These are phyloP conservation scores for Cryptococcus maquisensis DNA, from an alignment of 1,284 basidiomycete species.

Conservation along the genomic window DNA sequence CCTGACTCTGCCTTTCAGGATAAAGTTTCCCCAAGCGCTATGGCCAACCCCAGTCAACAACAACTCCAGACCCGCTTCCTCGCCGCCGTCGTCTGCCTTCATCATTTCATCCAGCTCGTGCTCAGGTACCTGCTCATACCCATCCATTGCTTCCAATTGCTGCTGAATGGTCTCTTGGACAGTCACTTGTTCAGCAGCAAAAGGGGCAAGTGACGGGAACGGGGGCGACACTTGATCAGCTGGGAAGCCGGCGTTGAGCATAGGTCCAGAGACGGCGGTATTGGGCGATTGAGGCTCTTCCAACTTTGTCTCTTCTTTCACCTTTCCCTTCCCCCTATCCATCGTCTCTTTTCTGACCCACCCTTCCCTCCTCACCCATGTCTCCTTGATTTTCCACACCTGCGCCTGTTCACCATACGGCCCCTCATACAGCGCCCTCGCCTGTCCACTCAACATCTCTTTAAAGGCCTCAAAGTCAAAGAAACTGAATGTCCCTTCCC, in stretches of 20 bases:
- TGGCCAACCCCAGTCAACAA: slow-evolving; percentile 53
- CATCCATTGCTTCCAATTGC: slow-evolving; percentile 41
- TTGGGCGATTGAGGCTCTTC: slow-evolving; percentile 1
- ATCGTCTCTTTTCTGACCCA: slow-evolving; percentile 5
- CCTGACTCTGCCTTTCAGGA: slow-evolving; percentile 51
- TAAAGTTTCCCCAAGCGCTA: slow-evolving; percentile 54
- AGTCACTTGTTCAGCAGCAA: slow-evolving; percentile 37
- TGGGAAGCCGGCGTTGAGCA: slow-evolving; percentile 46
- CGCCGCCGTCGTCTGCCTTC: slow-evolving; percentile 17
- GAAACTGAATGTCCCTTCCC: slow-evolving; percentile 54
- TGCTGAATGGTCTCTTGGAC: slow-evolving; percentile 33
- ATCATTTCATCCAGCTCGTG: slow-evolving; percentile 32
- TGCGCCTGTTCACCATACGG: slow-evolving; percentile 56
- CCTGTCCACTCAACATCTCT: slow-evolving; percentile 48
- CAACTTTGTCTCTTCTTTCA: slow-evolving; percentile 2
- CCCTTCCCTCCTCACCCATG: slow-evolving; percentile 42
- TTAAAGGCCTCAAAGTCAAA: slow-evolving; percentile 56
- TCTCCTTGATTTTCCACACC: slow-evolving; percentile 55
- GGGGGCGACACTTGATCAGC: slow-evolving; percentile 23
- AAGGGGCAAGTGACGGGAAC: slow-evolving; percentile 19
- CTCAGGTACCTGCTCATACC: slow-evolving; percentile 37
- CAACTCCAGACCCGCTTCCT: slow-evolving; percentile 45
- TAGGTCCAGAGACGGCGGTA: slow-evolving; percentile 32
- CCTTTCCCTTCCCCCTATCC: slow-evolving; percentile 4
- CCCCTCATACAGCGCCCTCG: slow-evolving; percentile 51